Evolutionary conservation across 2,329 filamentous ascomycete species (phyloP), one percentile per base, ranked within the genome.

Genomic region (Claviceps monticola): DNA sequence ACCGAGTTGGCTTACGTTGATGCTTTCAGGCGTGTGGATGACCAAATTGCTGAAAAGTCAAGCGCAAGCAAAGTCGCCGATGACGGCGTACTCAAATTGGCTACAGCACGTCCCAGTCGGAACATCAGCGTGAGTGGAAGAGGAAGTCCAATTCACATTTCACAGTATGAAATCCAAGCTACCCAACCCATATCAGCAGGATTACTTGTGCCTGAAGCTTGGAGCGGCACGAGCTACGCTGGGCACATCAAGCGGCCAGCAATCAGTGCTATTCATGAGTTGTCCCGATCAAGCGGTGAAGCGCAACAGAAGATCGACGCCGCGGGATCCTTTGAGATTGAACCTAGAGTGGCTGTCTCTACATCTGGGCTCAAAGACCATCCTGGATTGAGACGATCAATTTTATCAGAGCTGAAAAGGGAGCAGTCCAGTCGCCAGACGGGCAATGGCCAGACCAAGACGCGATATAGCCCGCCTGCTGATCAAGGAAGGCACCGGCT

Each of bases 111-210:
- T 16, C 17, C n/a, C 17, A 26, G 8, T 36, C 43, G 47, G 34
- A 38, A 43, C 17, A 47, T 53, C 48, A 51, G 46, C 39, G 45
- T 53, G 14, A 51, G 52, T 19, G 41, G 46, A 7, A 23, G 34
- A n/a, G 52, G 52, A 43, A 53, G 52, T 29, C 52, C 52, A 26
- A 48, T 53, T 26, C 47, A 37, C n/a, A 8, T 44, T 13, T 46
- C 38, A n/a, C 23, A 37, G 3, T 29, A 34, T 21, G 41, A 23
- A 6, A 37, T 37, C 6, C 37, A 23, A 14, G 9, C 19, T 29
- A 17, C 26, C 5, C 13, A 34, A 19, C 16, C 42, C 14, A 19
- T 29, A 3, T 17, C 42, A 19, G 34, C 34, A 29, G 34, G 39
- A 26, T 16, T 17, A 5, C 13, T 21, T 16, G 29, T 36, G 16